Base-by-base conservation (phyloP, 768 basidiomycete species). In the Suillus subluteus region DNA sequence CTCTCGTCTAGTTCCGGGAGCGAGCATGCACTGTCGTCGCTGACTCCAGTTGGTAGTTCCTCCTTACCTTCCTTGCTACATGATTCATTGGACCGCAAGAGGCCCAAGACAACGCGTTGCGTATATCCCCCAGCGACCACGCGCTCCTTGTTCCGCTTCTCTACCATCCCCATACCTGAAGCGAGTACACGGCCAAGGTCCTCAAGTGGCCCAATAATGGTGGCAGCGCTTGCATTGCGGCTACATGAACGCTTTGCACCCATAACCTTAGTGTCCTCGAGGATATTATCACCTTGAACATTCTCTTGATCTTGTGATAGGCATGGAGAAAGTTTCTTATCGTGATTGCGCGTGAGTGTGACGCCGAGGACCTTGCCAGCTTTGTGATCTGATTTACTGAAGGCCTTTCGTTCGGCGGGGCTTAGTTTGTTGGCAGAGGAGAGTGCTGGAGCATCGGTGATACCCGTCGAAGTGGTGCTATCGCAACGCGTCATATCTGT, bases 291-390 rank as follows among this genome's bases (percentile, higher is more conserved):
- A 37, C 37, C 21, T 21, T 54, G 63, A 18, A 13, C 16, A 32
- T 58, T 50, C 58, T 58, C 58, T 18, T 63, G 38, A 15, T 54
- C 46, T 13, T 58, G 15, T 16, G 23, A 26, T 59, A 23, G 58
- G 23, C 38, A 4, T 23, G 40, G 21, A 21, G 38, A 38, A 40
- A 16, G 26, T 32, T 23, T 58, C n/a, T 23, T 13, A 26, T 13
- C n/a, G 0, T 38, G 41, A 55, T 70, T 66, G 41, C 65, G 67
- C 59, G 69, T 70, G 63, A 70, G 56, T 21, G 69, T 69, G 21
- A 69, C 62, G 9, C 69, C 69, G n/a, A 70, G 62, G 16, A 70
- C 50, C 44, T 69, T 62, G 6, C 61, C 62, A 26, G 68, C 68
- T 50, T 70, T 70, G 18, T 56, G 56, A 41, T 70, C 63, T 30